phyloP scores from a whole-genome alignment of 148 eudicot genomes.

The Vaccinium vitisidaea region DNA sequence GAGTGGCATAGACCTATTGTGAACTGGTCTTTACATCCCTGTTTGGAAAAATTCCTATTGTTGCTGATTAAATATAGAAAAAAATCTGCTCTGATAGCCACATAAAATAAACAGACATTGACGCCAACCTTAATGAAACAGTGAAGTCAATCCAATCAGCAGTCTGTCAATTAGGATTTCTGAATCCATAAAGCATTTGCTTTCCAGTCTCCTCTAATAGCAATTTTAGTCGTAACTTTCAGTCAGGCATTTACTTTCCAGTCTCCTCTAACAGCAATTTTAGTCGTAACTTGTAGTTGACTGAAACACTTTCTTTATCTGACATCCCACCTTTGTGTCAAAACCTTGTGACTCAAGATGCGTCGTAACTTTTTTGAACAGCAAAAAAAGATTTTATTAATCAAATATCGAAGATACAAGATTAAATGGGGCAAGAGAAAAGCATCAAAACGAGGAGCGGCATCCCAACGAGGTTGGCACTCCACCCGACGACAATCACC shows the following conservation, averaged over 20 bases:
- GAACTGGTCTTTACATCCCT: background rate
- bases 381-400: too few species aligned
- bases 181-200: background rate
- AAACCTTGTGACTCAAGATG: background rate
- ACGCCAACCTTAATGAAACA: background rate
- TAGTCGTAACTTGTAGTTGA: too few species aligned
- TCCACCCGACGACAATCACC: too few species aligned
- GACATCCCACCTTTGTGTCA: background rate
- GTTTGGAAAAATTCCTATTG: background rate
- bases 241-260: background rate
- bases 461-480: too few species aligned
- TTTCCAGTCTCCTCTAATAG: background rate
- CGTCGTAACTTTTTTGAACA: background rate
- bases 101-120: background rate
- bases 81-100: background rate
- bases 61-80: background rate
- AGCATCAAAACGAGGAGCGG: too few species aligned
- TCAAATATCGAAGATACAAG: too few species aligned
- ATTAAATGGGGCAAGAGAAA: too few species aligned
- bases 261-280: background rate
- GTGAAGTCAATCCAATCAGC: background rate
- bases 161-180: background rate
- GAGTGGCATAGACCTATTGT: background rate
- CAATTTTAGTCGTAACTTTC: background rate
- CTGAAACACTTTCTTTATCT: background rate